These are phyloP conservation scores for Athelia sp. DNA, from an alignment of 1,284 basidiomycete species.

Conservation along the genomic window DNA sequence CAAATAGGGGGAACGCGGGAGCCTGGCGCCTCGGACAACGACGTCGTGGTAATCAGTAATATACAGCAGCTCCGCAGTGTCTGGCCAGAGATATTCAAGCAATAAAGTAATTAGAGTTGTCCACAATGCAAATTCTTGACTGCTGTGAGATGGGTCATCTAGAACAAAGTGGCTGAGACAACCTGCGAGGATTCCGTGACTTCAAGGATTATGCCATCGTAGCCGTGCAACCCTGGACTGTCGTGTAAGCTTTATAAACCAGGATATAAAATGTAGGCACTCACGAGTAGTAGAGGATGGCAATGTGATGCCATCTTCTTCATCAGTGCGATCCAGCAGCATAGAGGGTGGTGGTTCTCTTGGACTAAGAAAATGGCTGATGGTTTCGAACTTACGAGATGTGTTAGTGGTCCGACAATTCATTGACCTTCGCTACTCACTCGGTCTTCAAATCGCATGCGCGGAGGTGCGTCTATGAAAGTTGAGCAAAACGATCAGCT, in stretches of 20 bases:
- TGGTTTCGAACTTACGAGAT: conserved; percentile 57
- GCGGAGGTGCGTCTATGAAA: conserved; percentile 57
- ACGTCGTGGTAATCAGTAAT: conserved; percentile 41
- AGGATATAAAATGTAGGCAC: conserved; percentile 18
- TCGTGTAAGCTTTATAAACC: conserved; percentile 8
- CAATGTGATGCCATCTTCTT: conserved; percentile 70
- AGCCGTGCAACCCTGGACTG: conserved; percentile 52
- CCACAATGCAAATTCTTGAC: background rate
- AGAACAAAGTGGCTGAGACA: conserved; percentile 69
- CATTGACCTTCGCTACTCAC: conserved; percentile 29
- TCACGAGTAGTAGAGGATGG: conserved; percentile 70
- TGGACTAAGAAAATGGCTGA: conserved; percentile 69
- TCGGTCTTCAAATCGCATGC: conserved; percentile 63
- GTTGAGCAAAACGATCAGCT: conserved; percentile 4
- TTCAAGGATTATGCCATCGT: conserved; percentile 79
- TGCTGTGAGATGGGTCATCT: conserved; percentile 13
- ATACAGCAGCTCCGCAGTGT: conserved; percentile 61
- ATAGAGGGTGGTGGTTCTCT: conserved; percentile 72
- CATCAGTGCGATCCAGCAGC: conserved; percentile 81
- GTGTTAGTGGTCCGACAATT: background rate
- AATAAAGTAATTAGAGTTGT: background rate
- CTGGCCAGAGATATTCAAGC: conserved; percentile 70
- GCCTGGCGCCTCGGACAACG: conserved; percentile 28
- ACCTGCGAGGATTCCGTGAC: conserved; percentile 76
- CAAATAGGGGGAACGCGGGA: conserved; percentile 40